A percentile compares a stretch with the other conserved stretches of the same genome.
Evolutionary conservation across 176 grass and related monocot species (phyloP).

Genomic region (Carex parvula): DNA sequence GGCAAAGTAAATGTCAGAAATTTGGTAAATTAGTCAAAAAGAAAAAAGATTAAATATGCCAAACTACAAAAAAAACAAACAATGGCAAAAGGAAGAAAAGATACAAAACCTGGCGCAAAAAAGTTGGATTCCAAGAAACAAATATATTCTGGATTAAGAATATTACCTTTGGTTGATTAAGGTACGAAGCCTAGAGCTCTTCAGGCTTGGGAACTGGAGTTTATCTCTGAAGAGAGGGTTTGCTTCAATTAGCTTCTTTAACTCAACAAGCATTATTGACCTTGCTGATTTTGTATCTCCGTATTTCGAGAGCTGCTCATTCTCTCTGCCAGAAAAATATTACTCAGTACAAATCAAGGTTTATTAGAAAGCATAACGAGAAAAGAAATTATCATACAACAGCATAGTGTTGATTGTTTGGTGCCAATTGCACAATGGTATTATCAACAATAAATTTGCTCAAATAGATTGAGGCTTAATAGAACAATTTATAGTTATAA

Average conservation of each 20-base stretch:
- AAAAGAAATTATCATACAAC: background rate
- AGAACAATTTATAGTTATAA: constrained; percentile 3
- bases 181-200: constrained; percentile 90
- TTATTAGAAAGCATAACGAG: background rate
- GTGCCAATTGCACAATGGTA: background rate
- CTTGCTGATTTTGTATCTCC: constrained; percentile 98
- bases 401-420: background rate
- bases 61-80: background rate
- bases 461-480: background rate
- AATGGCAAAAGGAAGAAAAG: background rate
- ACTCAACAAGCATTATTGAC: constrained; percentile 92
- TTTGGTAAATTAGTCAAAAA: background rate
- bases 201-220: constrained; percentile 92
- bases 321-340: constrained; percentile 60
- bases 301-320: constrained; percentile 99
- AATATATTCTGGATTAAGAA: background rate
- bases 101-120: background rate
- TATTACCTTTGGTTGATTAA: constrained; percentile 94
- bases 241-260: constrained; percentile 97
- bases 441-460: background rate
- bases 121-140: background rate
- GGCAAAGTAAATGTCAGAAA: background rate
- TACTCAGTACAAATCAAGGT: background rate
- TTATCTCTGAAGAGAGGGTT: constrained; percentile 96
- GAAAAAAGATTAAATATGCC: background rate